A percentile compares a stretch with the other conserved stretches of the same genome.
Conservation (phyloP, 768 basidiomycete species). For the Pleurotus pulmonarius region DNA sequence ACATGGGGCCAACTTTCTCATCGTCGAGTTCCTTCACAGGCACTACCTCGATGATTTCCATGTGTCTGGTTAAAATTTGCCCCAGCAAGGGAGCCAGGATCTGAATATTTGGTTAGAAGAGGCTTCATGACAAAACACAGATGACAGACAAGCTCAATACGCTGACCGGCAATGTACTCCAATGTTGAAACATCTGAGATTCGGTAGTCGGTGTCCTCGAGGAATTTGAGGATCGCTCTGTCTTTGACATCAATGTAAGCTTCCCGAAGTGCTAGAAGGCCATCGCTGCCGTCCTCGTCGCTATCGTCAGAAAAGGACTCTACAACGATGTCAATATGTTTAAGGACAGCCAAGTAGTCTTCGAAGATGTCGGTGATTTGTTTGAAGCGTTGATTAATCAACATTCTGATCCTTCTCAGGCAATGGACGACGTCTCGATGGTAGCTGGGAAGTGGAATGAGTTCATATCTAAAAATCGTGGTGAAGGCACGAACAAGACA, state of each 20-base stretch:
- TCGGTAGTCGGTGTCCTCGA: neutral
- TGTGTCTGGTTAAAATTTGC: neutral
- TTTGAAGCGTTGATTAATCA: neutral
- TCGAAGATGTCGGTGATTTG: neutral
- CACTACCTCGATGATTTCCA: neutral
- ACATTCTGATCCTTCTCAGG: neutral
- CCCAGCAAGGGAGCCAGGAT: constrained; percentile 2
- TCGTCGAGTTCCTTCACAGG: neutral
- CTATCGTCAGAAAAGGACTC: neutral
- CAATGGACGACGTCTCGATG: neutral
- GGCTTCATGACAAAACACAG: too few relatives aligned
- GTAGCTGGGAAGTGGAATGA: neutral
- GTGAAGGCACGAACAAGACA: neutral
- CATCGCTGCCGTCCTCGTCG: neutral
- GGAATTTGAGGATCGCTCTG: neutral
- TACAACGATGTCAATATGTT: neutral
- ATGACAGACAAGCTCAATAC: constrained; percentile 2
- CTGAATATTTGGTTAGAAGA: too few relatives aligned
- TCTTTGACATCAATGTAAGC: neutral
- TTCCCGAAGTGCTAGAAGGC: neutral
- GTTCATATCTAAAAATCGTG: neutral
- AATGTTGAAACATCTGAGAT: constrained; percentile 2
- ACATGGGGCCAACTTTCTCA: neutral
- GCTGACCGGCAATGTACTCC: neutral
- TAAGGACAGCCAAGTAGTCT: neutral